Evolutionary conservation across 441 rosid species (phyloP).

Genomic region (Pelargonium australe): DNA sequence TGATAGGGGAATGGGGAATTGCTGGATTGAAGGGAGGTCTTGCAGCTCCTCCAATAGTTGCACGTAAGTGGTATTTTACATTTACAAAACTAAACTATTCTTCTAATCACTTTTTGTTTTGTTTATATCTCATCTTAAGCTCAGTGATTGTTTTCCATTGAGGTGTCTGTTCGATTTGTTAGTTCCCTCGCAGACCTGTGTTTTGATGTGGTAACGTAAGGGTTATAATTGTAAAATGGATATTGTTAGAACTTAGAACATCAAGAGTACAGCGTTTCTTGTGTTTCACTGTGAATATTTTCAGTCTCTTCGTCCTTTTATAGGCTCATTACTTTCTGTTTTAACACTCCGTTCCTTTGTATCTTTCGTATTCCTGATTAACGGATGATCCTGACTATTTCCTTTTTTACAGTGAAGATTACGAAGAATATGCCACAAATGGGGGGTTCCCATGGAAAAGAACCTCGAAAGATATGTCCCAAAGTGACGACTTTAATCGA

Average conservation of each 20-base stretch:
- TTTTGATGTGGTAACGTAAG: too few relatives aligned
- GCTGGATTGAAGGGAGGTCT: slow-evolving; percentile 74
- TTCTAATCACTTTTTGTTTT: too few relatives aligned
- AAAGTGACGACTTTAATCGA: slow-evolving; percentile 33
- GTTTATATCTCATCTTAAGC: too few relatives aligned
- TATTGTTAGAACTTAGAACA: too few relatives aligned
- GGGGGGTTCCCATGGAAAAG: slow-evolving; percentile 74
- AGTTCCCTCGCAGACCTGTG: too few relatives aligned
- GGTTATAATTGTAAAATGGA: too few relatives aligned
- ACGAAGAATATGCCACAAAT: slow-evolving; percentile 32
- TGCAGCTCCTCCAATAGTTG: slow-evolving; percentile 73
- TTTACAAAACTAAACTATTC: background rate
- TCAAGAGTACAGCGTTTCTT: background rate
- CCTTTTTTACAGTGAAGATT: slow-evolving; percentile 50
- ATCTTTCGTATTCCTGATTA: background rate
- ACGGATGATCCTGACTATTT: slow-evolving; percentile 4
- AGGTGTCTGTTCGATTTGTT: too few relatives aligned
- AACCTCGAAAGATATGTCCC: slow-evolving; percentile 42
- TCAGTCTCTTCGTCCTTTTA: too few relatives aligned
- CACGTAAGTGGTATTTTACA: slow-evolving; percentile 36
- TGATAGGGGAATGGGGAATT: slow-evolving; percentile 62
- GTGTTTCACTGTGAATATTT: background rate
- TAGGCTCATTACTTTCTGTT: too few relatives aligned
- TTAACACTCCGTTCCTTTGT: too few relatives aligned
- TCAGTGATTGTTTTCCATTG: too few relatives aligned